Conservation (phyloP, 306 rosid species). For the Vigna mungo region DNA sequence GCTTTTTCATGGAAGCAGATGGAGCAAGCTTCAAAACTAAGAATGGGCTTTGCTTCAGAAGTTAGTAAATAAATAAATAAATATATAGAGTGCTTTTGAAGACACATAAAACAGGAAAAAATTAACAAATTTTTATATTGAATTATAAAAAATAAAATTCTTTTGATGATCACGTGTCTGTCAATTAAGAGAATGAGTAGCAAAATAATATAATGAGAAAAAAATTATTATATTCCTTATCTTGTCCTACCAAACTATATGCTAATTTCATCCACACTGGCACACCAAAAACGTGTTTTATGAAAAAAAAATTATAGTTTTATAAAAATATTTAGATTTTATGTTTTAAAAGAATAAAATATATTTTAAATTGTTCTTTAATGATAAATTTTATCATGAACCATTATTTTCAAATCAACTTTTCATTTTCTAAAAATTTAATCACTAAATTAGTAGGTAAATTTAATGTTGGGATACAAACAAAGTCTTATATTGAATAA, state of each 20-base stretch:
- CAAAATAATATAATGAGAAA: not conserved
- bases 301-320: no score
- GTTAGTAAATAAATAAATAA: slow-evolving; percentile 45
- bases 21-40: slow-evolving; percentile 60
- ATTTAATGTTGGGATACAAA: no score
- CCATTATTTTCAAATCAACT: no score
- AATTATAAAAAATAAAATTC: not conserved
- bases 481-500: no score
- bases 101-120: slow-evolving; percentile 34
- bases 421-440: no score
- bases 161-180: slow-evolving; percentile 4
- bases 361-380: no score
- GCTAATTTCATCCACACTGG: no score
- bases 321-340: no score
- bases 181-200: not conserved
- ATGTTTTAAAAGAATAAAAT: no score
- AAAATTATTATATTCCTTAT: not conserved
- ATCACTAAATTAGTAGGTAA: no score
- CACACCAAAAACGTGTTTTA: no score
- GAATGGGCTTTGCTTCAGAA: slow-evolving; percentile 63
- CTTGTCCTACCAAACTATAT: not conserved
- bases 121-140: not conserved
- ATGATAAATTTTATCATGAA: no score
- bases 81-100: slow-evolving; percentile 54
- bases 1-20: slow-evolving; percentile 36